These are phyloP conservation scores for Fraxinus anomala DNA, from an alignment of 257 asterid species.

Conservation along the genomic window DNA sequence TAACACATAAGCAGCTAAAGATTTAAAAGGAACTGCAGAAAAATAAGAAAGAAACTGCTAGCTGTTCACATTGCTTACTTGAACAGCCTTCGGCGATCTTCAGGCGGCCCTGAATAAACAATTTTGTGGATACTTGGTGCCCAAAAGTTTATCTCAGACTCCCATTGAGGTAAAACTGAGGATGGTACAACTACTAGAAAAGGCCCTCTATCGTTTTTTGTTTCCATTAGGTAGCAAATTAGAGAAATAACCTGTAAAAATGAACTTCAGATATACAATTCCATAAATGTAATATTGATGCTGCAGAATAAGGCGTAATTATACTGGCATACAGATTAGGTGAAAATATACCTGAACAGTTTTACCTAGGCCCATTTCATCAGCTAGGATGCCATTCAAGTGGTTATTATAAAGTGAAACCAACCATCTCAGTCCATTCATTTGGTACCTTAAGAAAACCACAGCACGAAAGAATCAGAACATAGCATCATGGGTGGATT, in stretches of 20 bases:
- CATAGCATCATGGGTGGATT: constrained; percentile 3
- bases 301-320: constrained; percentile 11
- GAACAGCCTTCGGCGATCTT: constrained; percentile 89
- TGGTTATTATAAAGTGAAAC: constrained; percentile 95
- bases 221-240: constrained; percentile 91
- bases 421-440: constrained; percentile 99
- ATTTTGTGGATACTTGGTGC: constrained; percentile 87
- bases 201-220: constrained; percentile 94
- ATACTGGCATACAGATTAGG: constrained; percentile 12
- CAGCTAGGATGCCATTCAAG: constrained; percentile 98
- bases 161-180: constrained; percentile 98
- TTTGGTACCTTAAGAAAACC: constrained; percentile 75
- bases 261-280: constrained; percentile 29
- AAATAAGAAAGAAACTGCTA: constrained; percentile 8
- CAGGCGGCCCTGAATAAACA: constrained; percentile 94
- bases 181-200: constrained; percentile 99
- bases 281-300: constrained; percentile 15
- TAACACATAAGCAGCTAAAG: constrained; percentile 30
- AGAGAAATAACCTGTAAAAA: constrained; percentile 82
- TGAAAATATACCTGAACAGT: constrained; percentile 82
- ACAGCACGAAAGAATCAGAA: constrained; percentile 29
- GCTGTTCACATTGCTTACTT: constrained; percentile 52
- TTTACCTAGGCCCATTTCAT: constrained; percentile 99
- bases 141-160: constrained; percentile 88
- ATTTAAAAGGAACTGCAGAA: constrained; percentile 19